Evolutionary conservation across 306 rosid species (phyloP), one percentile per base, ranked within the genome.

Genomic region (Pyrus bretschneideri): DNA sequence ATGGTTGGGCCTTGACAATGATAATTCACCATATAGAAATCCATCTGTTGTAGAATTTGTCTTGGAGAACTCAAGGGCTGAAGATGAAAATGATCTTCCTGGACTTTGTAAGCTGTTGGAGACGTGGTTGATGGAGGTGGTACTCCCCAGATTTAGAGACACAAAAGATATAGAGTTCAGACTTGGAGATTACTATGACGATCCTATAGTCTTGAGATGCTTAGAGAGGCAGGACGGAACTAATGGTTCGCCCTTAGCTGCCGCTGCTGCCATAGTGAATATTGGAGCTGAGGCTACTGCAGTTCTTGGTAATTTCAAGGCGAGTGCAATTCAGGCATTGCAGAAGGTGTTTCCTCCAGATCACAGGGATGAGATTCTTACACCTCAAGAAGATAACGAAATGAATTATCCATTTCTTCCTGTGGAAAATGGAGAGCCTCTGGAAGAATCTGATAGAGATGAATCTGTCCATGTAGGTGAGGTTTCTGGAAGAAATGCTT

Each of bases 281-380:
- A 92, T 95, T 5, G 96, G 99, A 52, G 93, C 99, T 40, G 99
- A 89, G 87, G 99, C 97, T 81, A 84, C 96, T 60, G 97, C 97
- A 76, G 97, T 89, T 79, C 89, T 95, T 79, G 95, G 85, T 79
- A 93, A 90, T 73, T 96, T 95, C 78, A 93, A 83, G 90, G 86
- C 82, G 78, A 92, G 92, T 76, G 97, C 91, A 71, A 75, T 95
- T 81, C 90, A 90, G 21, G 86, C 93, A 19, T 71, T 95, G 88
- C 89, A 81, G 82, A 95, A 91, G 91, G 99, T 88, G 42, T 92
- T 95, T 86, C 99, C 99, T 73, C 85, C 61, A 30, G 80, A 82
- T 79, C 85, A 81, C 40, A 81, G 62, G 33, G 87, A 88, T 76
- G 75, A 89, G 79, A 81, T 80, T 77, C 57, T 76, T 38, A 77